Evolutionary conservation across 805 yeast genomes (phyloP), one percentile per base, ranked within the genome.

Genomic region (Cyberlindnera xishuangbannaensis): DNA sequence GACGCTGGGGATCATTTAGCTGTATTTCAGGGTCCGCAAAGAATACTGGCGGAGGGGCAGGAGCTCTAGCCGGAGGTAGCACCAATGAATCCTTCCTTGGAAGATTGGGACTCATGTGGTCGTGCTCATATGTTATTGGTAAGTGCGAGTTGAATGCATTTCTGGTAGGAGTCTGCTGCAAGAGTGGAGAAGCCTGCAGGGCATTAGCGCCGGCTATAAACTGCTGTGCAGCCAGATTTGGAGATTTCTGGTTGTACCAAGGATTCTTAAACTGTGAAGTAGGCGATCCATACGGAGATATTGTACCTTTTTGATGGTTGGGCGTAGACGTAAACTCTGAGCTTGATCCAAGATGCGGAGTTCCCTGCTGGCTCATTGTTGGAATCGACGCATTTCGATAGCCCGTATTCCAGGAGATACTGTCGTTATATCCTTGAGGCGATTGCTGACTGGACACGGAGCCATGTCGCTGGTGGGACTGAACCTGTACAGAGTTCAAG

Each of bases 121-220:
- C 65, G 37, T 62, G 50, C 45, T 71, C 78, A 48, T 71, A 71
- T 2, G 76, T 71, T 2, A 71, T 64, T 17, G 75, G 73, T 11
- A 71, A 50, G 38, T 68, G 73, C 7, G 43, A 37, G 30, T 43
- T 49, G 34, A 45, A 48, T 4, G 40, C 29, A 2, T 43, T 25
- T n/a, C 55, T 39, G 8, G 49, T 44, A 10, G 51, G 51, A 26
- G 36, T 43, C 17, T 43, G 45, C 8, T 42, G 41, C 2, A 44
- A 24, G 4, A 36, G 17, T 20, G 27, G 36, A 13, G 27, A 33
- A 9, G 15, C 35, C 12, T 13, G 41, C 18, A 9, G 38, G 25
- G n/a, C n/a, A n/a, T n/a, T n/a, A n/a, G n/a, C n/a, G n/a, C n/a
- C n/a, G n/a, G n/a, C n/a, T n/a, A n/a, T n/a, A n/a, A n/a, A n/a